Percentiles rank a stretch among this genome's conserved stretches.
Evolutionary conservation across 208 protist species (phyloP).

Genomic region (Angomonas ambiguus): DNA sequence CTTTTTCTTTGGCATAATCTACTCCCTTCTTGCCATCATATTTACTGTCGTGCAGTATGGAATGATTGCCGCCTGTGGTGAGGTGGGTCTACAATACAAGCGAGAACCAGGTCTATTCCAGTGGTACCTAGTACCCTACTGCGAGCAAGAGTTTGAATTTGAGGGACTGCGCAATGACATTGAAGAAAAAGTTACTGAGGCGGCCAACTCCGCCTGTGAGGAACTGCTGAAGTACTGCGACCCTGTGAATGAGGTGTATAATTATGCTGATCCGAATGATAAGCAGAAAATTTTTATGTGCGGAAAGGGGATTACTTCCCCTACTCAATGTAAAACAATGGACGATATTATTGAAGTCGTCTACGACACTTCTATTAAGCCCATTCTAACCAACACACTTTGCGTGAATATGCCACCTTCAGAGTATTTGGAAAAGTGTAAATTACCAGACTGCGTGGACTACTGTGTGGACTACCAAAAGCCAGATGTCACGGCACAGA

Average conservation of each 20-base stretch:
- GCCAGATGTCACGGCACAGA: slow-evolving; percentile 19
- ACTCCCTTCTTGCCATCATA: slow-evolving; percentile 44
- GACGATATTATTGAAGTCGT: slow-evolving; percentile 32
- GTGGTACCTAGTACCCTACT: slow-evolving; percentile 75
- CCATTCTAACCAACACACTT: slow-evolving; percentile 36
- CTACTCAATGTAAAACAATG: slow-evolving; percentile 28
- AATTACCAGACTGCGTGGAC: slow-evolving; percentile 29
- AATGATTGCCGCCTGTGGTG: slow-evolving; percentile 39
- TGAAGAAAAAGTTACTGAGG: slow-evolving; percentile 9
- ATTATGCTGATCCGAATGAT: not conserved
- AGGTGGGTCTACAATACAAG: slow-evolving; percentile 53
- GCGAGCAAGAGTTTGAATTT: slow-evolving; percentile 44
- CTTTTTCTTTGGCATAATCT: slow-evolving; percentile 61
- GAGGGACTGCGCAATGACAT: slow-evolving; percentile 25
- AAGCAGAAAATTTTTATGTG: slow-evolving; percentile 38
- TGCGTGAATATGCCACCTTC: slow-evolving; percentile 37
- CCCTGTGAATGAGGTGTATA: slow-evolving; percentile 11
- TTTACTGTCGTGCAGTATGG: slow-evolving; percentile 52
- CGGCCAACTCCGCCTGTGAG: slow-evolving; percentile 31
- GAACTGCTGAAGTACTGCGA: slow-evolving; percentile 60
- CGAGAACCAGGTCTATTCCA: slow-evolving; percentile 70
- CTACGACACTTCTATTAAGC: slow-evolving; percentile 35
- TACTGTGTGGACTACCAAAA: slow-evolving; percentile 34
- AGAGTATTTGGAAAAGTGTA: slow-evolving; percentile 48
- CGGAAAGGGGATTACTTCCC: slow-evolving; percentile 23